A percentile compares a stretch with the other conserved stretches of the same genome.
Conservation (phyloP, 768 basidiomycete species). For the Tylopilus vinaceipallidus region DNA sequence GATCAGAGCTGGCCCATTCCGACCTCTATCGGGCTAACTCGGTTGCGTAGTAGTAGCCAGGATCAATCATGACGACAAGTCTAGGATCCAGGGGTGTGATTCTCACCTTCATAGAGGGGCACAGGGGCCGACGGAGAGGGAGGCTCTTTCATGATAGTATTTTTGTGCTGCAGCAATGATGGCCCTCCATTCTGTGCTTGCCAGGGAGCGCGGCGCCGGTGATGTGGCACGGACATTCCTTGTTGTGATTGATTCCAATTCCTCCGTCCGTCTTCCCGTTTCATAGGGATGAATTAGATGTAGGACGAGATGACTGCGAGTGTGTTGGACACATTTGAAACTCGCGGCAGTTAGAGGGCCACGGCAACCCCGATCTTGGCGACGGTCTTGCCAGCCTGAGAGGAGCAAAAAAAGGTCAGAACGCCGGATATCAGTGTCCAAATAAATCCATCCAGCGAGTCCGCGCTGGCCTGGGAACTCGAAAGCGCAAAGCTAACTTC, state of each 20-base stretch:
- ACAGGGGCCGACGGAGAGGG: neutral
- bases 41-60: neutral
- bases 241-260: constrained; percentile 9
- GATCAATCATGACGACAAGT: neutral
- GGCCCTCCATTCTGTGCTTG: neutral
- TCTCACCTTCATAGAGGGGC: constrained; percentile 8
- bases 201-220: constrained; percentile 7
- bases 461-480: neutral
- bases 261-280: constrained; percentile 16
- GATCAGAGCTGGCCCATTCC: neutral
- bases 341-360: constrained; percentile 3
- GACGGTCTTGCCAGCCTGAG: neutral
- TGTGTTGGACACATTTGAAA: constrained; percentile 8
- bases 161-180: too few relatives aligned
- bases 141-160: constrained; percentile 3
- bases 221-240: constrained; percentile 8
- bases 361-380: constrained; percentile 4
- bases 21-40: neutral
- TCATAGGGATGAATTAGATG: constrained; percentile 22
- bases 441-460: neutral
- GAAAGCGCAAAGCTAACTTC: neutral
- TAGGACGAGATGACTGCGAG: too few relatives aligned
- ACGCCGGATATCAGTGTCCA: neutral
- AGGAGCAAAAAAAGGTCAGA: neutral
- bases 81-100: neutral